Base-by-base conservation (phyloP, 2,329 filamentous ascomycete genomes). In the Neonectria hederae region DNA sequence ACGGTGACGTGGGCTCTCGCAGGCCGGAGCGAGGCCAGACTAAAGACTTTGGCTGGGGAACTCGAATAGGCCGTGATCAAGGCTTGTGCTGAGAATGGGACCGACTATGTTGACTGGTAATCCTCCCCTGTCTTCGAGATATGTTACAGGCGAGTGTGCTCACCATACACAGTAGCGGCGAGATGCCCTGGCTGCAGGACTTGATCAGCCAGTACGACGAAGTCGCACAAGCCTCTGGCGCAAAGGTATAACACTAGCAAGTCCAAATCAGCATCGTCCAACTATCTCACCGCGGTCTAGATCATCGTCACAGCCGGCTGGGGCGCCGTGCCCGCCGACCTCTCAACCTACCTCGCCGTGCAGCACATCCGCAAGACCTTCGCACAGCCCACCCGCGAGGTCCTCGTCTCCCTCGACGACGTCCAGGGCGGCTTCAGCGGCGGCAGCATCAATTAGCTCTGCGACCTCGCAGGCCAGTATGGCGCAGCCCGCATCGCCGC, bases 1-100 rank as follows among this genome's bases (percentile, higher is more conserved):
- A 86, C 92, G 75, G 78, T 96, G 62, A 92, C 87, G 81, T 97
- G 93, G 93, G 93, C 91, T 10, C 83, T 97, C 53, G 92, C 92
- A 45, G 93, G 93, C 21, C 90, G 94, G 22, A 93, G 91, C n/a
- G 79, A 83, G 35, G 81, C 81, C 56, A 97, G 97, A 76, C 84
- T 97, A 2, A 84, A 90, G 69, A 79, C 81, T 30, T 79, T 97
- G 11, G 86, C 87, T 17, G 81, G 86, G 24, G 38, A 65, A 1
- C 52, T 69, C 4, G 22, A 42, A 2, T 32, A 43, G 2, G 21
- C 60, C 2, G 60, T 72, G 13, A 69, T 72, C 5, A 65, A 61
- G 28, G 63, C 66, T 0, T 72, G 70, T 48, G 62, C 67, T 14
- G 63, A 69, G 40, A 72, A 65, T 7, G 69, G 70, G 9, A 70